phyloP scores from a whole-genome alignment of 192 early-diverging fungal genomes.

The Backusella psychrophila region DNA sequence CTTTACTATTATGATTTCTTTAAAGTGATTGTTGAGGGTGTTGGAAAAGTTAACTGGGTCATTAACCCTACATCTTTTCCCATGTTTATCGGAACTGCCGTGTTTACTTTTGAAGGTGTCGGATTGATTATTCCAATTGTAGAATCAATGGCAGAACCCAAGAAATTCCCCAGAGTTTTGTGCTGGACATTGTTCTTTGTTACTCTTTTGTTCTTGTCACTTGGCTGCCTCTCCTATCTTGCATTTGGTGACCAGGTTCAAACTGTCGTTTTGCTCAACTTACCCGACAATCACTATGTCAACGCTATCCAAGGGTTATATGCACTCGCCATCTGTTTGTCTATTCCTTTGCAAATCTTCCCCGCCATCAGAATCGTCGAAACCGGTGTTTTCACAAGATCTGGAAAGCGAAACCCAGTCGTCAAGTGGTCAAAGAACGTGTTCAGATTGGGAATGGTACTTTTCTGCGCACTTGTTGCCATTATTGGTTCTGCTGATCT shows the following conservation, averaged over 20 bases:
- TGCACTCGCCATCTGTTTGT: conserved; percentile 71
- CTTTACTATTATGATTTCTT: conserved; percentile 78
- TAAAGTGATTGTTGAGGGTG: conserved; percentile 53
- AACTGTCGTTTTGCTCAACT: conserved; percentile 70
- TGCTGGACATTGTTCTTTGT: conserved; percentile 44
- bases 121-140: conserved; percentile 58
- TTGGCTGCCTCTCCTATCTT: conserved; percentile 57
- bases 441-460: conserved; percentile 52
- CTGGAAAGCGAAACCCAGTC: conserved; percentile 49
- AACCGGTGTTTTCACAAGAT: conserved; percentile 52
- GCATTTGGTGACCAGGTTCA: conserved; percentile 67
- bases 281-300: conserved; percentile 53
- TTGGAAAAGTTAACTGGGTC: conserved; percentile 54
- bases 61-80: conserved; percentile 75
- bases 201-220: conserved; percentile 39
- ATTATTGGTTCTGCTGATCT: conserved; percentile 59
- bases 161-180: conserved; percentile 53
- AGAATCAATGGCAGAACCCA: conserved; percentile 54
- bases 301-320: conserved; percentile 65
- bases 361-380: conserved; percentile 72
- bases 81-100: conserved; percentile 90
- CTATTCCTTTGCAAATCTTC: conserved; percentile 71
- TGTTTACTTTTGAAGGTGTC: conserved; percentile 94
- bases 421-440: conserved; percentile 80
- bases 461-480: conserved; percentile 53